A percentile compares a stretch with the other conserved stretches of the same genome.
phyloP scores from a whole-genome alignment of 129 eudicot genomes.

The Smallanthus sonchifolius region DNA sequence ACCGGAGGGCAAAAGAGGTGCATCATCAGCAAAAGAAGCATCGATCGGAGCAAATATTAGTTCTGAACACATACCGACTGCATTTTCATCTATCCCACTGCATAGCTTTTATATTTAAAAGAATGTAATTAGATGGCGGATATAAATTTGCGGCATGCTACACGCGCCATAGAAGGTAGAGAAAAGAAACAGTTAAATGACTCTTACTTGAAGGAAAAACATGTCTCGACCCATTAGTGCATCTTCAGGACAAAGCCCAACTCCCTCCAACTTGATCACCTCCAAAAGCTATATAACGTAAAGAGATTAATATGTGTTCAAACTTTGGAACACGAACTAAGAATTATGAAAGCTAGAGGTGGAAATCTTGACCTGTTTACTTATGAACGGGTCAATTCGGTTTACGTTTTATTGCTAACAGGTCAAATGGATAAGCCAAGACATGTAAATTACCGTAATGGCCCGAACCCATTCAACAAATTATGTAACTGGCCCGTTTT shows the following conservation, averaged over 20 bases:
- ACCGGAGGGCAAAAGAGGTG: conserved; percentile 6
- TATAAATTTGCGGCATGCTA: neutral
- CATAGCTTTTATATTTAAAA: neutral
- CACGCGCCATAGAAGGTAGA: neutral
- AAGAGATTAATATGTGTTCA: neutral
- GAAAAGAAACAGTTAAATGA: neutral
- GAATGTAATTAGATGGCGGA: neutral
- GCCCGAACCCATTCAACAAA: neutral
- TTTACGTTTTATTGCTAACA: neutral
- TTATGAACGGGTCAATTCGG: neutral
- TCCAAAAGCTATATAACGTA: conserved; percentile 60
- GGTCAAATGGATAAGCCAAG: neutral
- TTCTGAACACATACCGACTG: conserved; percentile 6
- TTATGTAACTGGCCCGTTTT: neutral
- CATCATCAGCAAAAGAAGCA: conserved; percentile 4
- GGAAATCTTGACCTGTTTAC: neutral
- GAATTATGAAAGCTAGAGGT: neutral
- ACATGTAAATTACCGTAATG: neutral
- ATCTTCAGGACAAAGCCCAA: conserved; percentile 60
- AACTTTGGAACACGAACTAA: neutral
- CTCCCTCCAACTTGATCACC: conserved; percentile 69
- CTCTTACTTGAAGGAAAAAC: conserved; percentile 67
- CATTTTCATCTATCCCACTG: conserved; percentile 4
- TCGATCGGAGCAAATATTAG: neutral
- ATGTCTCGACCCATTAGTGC: conserved; percentile 69